Evolutionary conservation across 345 rosid species (phyloP).

Genomic region (Arabidopsis arenosa): DNA sequence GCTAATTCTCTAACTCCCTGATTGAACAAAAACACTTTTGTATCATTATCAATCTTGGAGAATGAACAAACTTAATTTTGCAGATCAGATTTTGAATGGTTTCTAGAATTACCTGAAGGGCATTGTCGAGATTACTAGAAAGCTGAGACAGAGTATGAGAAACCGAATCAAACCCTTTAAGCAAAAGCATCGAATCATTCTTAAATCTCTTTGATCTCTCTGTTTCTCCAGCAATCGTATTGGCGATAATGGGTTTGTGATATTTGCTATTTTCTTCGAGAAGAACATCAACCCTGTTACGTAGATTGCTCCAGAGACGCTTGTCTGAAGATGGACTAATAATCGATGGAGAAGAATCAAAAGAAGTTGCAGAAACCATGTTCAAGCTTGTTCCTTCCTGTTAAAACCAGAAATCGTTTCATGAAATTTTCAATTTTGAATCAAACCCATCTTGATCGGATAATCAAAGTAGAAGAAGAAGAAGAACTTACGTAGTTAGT

Average conservation of each 20-base stretch:
- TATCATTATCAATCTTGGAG: background rate
- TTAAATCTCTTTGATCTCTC: slow-evolving; percentile 62
- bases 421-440: background rate
- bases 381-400: slow-evolving; percentile 38
- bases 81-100: background rate
- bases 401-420: background rate
- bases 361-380: slow-evolving; percentile 32
- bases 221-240: slow-evolving; percentile 36
- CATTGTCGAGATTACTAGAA: slow-evolving; percentile 75
- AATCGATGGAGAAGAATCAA: slow-evolving; percentile 31
- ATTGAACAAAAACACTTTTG: slow-evolving; percentile 1
- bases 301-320: slow-evolving; percentile 50
- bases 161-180: slow-evolving; percentile 88
- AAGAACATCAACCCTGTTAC: slow-evolving; percentile 47
- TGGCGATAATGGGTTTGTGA: background rate
- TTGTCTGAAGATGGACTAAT: slow-evolving; percentile 49
- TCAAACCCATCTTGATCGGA: background rate
- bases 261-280: slow-evolving; percentile 39
- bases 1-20: slow-evolving; percentile 87
- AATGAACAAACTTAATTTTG: background rate
- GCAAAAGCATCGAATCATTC: slow-evolving; percentile 81
- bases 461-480: background rate
- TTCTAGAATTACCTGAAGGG: slow-evolving; percentile 68
- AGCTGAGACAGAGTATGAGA: slow-evolving; percentile 76
- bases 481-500: slow-evolving; percentile 41